A percentile compares a stretch with the other conserved stretches of the same genome.
These are phyloP conservation scores for Trapa incisa DNA, from an alignment of 345 rosid species.

Conservation along the genomic window DNA sequence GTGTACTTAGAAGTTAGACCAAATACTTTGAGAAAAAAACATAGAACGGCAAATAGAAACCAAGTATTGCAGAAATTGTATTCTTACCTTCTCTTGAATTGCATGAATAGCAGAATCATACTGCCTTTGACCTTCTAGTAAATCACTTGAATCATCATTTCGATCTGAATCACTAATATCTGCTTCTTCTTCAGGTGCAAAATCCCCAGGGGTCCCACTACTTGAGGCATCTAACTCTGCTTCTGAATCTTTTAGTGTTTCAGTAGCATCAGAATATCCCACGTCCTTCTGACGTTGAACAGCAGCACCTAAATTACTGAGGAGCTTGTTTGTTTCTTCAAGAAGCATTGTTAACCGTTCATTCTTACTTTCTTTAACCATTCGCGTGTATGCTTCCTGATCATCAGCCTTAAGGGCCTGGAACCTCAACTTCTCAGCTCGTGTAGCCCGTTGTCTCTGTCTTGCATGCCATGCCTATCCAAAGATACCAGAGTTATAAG, in stretches of 20 bases:
- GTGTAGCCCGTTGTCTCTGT: constrained; percentile 95
- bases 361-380: constrained; percentile 97
- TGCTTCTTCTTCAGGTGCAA: constrained; percentile 58
- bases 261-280: constrained; percentile 55
- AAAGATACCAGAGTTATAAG: background rate
- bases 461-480: constrained; percentile 97
- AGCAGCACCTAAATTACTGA: constrained; percentile 92
- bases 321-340: constrained; percentile 91
- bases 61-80: background rate
- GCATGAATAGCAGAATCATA: constrained; percentile 92
- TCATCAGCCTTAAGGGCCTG: constrained; percentile 97
- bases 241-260: constrained; percentile 51
- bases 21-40: background rate
- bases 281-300: constrained; percentile 96
- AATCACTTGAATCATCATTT: constrained; percentile 67
- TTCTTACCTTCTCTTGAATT: constrained; percentile 77
- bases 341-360: constrained; percentile 86
- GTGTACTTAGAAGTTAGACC: background rate
- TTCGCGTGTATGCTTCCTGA: constrained; percentile 92
- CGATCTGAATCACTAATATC: constrained; percentile 61
- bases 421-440: constrained; percentile 93
- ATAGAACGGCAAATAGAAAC: background rate
- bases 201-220: constrained; percentile 52
- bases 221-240: constrained; percentile 62
- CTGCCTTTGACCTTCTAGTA: constrained; percentile 95